Evolutionary conservation across 2,329 filamentous ascomycete species (phyloP).

Genomic region (Alternaria dauci): DNA sequence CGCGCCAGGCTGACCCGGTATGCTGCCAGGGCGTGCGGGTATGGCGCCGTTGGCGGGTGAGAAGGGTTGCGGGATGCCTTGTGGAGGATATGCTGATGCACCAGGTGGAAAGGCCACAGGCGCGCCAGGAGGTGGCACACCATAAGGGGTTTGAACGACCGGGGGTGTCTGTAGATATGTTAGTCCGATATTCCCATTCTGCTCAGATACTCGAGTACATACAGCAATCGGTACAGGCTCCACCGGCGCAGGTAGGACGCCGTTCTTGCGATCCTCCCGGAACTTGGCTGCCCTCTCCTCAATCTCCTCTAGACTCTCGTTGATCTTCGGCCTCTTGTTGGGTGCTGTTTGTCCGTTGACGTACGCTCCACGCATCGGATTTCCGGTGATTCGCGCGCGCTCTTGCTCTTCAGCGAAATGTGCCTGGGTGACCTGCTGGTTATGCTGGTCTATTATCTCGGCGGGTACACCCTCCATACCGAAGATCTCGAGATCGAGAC

Average conservation of each 20-base stretch:
- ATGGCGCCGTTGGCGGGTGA: slow-evolving; percentile 37
- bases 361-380: slow-evolving; percentile 68
- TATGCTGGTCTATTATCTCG: slow-evolving; percentile 82
- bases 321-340: slow-evolving; percentile 70
- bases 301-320: slow-evolving; percentile 77
- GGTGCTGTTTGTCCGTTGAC: slow-evolving; percentile 51
- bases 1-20: slow-evolving; percentile 36
- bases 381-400: slow-evolving; percentile 81
- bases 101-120: slow-evolving; percentile 35
- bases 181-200: slow-evolving; percentile 8
- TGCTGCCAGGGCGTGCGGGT: slow-evolving; percentile 42
- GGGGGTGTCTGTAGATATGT: slow-evolving; percentile 31
- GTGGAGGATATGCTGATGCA: slow-evolving; percentile 28
- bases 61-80: slow-evolving; percentile 34
- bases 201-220: not conserved
- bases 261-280: slow-evolving; percentile 53
- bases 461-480: slow-evolving; percentile 97
- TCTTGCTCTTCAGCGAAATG: slow-evolving; percentile 88
- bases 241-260: slow-evolving; percentile 40
- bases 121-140: slow-evolving; percentile 29
- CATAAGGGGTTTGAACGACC: slow-evolving; percentile 30
- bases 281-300: slow-evolving; percentile 76
- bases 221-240: slow-evolving; percentile 42
- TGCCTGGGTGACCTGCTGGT: slow-evolving; percentile 83
- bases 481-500: slow-evolving; percentile 93